These are phyloP conservation scores for Carpinus fangiana DNA, from an alignment of 306 rosid genomes.

Conservation along the genomic window DNA sequence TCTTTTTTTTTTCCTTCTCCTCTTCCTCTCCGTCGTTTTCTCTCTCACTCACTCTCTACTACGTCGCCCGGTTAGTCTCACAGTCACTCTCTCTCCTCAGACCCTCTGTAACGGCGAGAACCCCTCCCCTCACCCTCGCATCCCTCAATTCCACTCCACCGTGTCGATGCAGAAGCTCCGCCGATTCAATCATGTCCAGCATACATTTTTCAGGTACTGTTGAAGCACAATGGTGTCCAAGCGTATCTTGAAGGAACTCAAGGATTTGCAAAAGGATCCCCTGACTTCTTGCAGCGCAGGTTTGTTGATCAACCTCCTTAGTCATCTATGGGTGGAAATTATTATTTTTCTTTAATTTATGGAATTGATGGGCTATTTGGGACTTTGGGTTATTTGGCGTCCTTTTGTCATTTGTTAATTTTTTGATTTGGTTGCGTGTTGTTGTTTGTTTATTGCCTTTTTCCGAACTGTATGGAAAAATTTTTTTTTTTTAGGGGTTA, in stretches of 20 bases:
- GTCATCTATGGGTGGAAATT: background rate
- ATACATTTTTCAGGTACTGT: background rate
- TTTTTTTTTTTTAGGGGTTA: background rate
- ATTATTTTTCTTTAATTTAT: background rate
- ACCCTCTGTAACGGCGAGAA: too few species aligned
- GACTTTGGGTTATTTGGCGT: background rate
- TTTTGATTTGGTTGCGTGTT: background rate
- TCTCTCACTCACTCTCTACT: too few species aligned
- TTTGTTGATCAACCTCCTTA: background rate
- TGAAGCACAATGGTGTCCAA: slow-evolving; percentile 62
- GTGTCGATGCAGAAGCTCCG: too few species aligned
- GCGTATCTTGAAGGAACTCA: slow-evolving; percentile 75
- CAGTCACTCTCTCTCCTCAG: too few species aligned
- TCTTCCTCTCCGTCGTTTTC: too few species aligned
- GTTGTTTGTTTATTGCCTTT: too few species aligned
- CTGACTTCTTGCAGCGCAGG: slow-evolving; percentile 86
- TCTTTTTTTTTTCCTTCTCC: too few species aligned
- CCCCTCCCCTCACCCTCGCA: too few species aligned
- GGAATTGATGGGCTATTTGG: background rate
- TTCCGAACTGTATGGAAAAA: background rate
- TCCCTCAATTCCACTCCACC: too few species aligned
- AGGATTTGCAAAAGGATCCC: slow-evolving; percentile 85
- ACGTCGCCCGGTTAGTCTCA: too few species aligned
- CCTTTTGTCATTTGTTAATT: background rate
- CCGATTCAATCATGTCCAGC: too few species aligned